A percentile compares a stretch with the other conserved stretches of the same genome.
These are phyloP conservation scores for Daedalea quercina DNA, from an alignment of 768 basidiomycete species.

Conservation along the genomic window DNA sequence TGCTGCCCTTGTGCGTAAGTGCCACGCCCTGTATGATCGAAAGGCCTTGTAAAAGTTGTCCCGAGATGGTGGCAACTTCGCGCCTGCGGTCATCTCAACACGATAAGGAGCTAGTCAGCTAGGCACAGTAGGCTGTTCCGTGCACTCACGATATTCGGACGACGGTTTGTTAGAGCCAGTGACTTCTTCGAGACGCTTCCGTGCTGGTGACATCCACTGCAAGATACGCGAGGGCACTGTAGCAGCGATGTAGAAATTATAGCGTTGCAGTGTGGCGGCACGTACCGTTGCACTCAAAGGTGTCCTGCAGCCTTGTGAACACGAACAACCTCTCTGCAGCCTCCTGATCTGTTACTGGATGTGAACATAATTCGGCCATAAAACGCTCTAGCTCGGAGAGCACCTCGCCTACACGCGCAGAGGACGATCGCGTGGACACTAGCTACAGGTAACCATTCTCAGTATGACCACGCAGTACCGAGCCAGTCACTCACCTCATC, in stretches of 20 bases:
- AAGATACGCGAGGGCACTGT: constrained; percentile 65
- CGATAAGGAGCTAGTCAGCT: background rate
- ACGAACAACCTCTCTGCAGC: constrained; percentile 38
- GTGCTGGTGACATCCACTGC: constrained; percentile 51
- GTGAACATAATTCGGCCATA: constrained; percentile 34
- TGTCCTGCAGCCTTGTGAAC: constrained; percentile 66
- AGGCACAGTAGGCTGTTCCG: background rate
- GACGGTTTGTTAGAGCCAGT: constrained; percentile 34
- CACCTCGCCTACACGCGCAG: constrained; percentile 44
- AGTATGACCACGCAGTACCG: background rate
- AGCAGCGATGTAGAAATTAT: background rate
- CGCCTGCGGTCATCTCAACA: constrained; percentile 31
- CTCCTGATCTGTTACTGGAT: constrained; percentile 35
- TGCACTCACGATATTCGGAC: constrained; percentile 31
- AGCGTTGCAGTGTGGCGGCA: constrained; percentile 21
- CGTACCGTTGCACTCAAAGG: constrained; percentile 81
- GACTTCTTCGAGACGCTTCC: constrained; percentile 42
- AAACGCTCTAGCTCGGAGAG: constrained; percentile 43
- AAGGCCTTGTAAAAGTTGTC: constrained; percentile 52
- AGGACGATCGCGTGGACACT: constrained; percentile 51
- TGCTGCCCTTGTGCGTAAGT: constrained; percentile 63
- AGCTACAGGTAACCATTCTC: constrained; percentile 35
- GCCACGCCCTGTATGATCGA: constrained; percentile 72
- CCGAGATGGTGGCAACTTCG: constrained; percentile 42
- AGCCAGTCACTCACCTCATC: constrained; percentile 46